Percentiles rank a stretch among this genome's conserved stretches.
Evolutionary conservation across 495 filamentous ascomycete genomes (phyloP).

Genomic region (Penicillium alfredii): DNA sequence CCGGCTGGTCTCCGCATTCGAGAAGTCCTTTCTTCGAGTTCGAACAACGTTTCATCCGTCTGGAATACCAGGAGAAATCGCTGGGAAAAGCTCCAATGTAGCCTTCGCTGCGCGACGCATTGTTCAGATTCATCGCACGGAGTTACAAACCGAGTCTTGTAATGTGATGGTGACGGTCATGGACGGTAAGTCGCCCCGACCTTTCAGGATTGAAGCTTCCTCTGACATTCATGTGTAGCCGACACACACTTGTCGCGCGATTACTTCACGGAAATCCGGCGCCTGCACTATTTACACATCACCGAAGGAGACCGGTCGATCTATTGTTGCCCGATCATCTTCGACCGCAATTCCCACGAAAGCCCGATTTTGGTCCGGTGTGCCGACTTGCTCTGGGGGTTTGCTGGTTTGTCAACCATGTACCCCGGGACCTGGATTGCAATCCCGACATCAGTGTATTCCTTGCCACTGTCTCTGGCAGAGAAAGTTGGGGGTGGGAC

Average conservation of each 20-base stretch:
- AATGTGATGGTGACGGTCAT: slow-evolving; percentile 64
- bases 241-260: slow-evolving; percentile 62
- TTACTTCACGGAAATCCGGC: slow-evolving; percentile 57
- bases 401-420: slow-evolving; percentile 59
- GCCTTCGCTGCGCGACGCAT: slow-evolving; percentile 59
- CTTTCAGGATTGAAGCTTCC: neutral
- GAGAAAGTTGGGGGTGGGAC: slow-evolving; percentile 63
- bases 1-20: slow-evolving; percentile 47
- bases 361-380: slow-evolving; percentile 61
- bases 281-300: slow-evolving; percentile 49
- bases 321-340: slow-evolving; percentile 65
- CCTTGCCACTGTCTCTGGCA: slow-evolving; percentile 54
- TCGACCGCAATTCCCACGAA: slow-evolving; percentile 62
- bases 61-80: slow-evolving; percentile 55
- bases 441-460: slow-evolving; percentile 66
- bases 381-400: slow-evolving; percentile 61
- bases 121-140: slow-evolving; percentile 44
- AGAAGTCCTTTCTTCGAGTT: slow-evolving; percentile 54
- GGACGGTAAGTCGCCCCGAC: slow-evolving; percentile 48
- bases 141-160: slow-evolving; percentile 38
- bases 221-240: slow-evolving; percentile 33
- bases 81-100: slow-evolving; percentile 64
- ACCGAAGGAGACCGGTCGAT: slow-evolving; percentile 52
- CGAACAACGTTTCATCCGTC: slow-evolving; percentile 56
- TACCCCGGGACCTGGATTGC: slow-evolving; percentile 53